Evolutionary conservation across 148 eudicot species (phyloP).

Genomic region (Persicaria maculosa): DNA sequence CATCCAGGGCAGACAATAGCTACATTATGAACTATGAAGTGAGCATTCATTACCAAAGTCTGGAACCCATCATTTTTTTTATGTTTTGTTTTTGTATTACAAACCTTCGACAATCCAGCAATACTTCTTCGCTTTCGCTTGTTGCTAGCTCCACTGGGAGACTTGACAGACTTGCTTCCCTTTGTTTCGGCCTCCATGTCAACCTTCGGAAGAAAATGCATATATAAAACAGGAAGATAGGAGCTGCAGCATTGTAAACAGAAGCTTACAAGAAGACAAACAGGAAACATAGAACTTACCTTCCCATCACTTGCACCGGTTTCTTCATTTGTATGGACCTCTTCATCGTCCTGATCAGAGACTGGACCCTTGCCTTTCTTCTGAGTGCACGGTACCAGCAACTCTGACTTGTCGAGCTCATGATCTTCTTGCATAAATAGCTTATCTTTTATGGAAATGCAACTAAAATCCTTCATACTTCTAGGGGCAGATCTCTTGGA

Average conservation of each 20-base stretch:
- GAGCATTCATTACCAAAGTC: not conserved
- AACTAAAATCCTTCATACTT: constrained; percentile 23
- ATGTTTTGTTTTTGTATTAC: constrained; percentile 7
- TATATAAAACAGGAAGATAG: not conserved
- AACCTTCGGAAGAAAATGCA: constrained; percentile 24
- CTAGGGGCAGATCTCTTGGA: constrained; percentile 23
- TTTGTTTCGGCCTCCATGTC: constrained; percentile 17
- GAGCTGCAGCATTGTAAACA: not conserved
- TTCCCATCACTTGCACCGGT: constrained; percentile 23
- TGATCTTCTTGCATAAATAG: constrained; percentile 25
- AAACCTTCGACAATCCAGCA: constrained; percentile 71
- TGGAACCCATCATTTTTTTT: not conserved
- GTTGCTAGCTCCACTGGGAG: constrained; percentile 32
- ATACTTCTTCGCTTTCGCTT: constrained; percentile 55
- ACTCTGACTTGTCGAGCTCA: constrained; percentile 34
- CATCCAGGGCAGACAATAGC: not conserved
- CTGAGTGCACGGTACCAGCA: constrained; percentile 35
- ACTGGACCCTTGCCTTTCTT: constrained; percentile 36
- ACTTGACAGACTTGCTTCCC: constrained; percentile 21
- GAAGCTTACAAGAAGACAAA: constrained; percentile 11
- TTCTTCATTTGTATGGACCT: constrained; percentile 26
- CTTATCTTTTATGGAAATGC: constrained; percentile 30
- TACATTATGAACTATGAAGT: not conserved
- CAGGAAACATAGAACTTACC: constrained; percentile 27
- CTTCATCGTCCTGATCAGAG: constrained; percentile 28